phyloP scores from a whole-genome alignment of 441 rosid species.

The Cnidoscolus chayamansa region DNA sequence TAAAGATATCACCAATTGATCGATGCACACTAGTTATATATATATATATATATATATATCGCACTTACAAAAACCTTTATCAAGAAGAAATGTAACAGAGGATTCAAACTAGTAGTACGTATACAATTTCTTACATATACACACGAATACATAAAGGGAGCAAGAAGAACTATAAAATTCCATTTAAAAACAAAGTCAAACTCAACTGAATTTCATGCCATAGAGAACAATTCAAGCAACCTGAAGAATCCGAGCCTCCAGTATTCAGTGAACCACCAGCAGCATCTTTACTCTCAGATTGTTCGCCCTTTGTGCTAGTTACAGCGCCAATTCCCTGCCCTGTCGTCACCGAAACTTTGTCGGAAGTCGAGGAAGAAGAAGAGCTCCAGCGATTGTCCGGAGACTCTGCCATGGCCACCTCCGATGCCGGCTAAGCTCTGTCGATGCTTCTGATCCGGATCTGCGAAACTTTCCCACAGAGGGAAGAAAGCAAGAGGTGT shows the following conservation, averaged over 20 bases:
- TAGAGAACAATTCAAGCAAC: conserved; percentile 27
- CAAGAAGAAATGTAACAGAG: neutral
- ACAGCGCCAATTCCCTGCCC: conserved; percentile 38
- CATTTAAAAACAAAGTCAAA: conserved; percentile 1
- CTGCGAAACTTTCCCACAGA: conserved; percentile 21
- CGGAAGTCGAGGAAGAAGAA: conserved; percentile 37
- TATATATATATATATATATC: neutral
- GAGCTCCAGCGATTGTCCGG: conserved; percentile 27
- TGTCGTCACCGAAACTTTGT: conserved; percentile 34
- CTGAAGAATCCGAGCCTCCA: conserved; percentile 34
- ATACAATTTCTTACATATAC: neutral
- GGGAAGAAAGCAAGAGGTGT: too few relatives aligned
- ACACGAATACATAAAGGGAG: neutral
- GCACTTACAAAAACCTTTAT: neutral
- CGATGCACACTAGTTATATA: neutral
- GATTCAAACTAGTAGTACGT: neutral
- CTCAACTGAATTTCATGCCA: conserved; percentile 10
- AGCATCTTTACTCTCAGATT: conserved; percentile 28
- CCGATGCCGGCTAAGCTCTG: conserved; percentile 17
- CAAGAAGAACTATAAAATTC: neutral
- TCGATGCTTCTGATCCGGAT: conserved; percentile 37
- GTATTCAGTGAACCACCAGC: conserved; percentile 33
- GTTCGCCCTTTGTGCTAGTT: conserved; percentile 33
- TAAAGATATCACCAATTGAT: neutral
- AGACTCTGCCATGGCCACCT: conserved; percentile 39